These are phyloP conservation scores for Boeremia exigua DNA, from an alignment of 2,329 filamentous ascomycete species.

Conservation along the genomic window DNA sequence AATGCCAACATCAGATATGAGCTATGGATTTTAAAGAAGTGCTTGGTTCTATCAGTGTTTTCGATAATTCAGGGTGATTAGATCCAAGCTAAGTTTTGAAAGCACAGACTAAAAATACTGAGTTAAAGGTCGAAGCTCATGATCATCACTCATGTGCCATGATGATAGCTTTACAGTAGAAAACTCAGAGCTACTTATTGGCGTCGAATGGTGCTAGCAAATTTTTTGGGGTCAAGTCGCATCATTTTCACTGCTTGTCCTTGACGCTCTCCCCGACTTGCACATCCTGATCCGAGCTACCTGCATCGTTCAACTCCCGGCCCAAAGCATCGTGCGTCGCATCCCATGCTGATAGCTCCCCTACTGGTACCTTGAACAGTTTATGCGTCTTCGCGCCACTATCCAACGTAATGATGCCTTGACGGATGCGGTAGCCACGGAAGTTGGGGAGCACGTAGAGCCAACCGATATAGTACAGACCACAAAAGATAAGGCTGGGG, in stretches of 20 bases:
- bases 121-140: no score
- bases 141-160: no score
- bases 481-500: slow-evolving; percentile 59
- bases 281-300: background rate
- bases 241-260: background rate
- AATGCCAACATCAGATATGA: no score
- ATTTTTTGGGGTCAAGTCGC: background rate
- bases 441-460: slow-evolving; percentile 62
- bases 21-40: no score
- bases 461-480: slow-evolving; percentile 65
- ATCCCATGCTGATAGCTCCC: slow-evolving; percentile 64
- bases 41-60: no score
- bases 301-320: background rate
- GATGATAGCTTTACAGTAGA: no score
- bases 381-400: slow-evolving; percentile 56
- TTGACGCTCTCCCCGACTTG: background rate
- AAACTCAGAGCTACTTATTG: no score
- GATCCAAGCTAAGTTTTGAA: no score
- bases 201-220: background rate
- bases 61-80: no score
- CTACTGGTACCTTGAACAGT: slow-evolving; percentile 62
- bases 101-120: no score
- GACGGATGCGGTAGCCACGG: slow-evolving; percentile 61
- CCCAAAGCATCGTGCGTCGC: slow-evolving; percentile 59
- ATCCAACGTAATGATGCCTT: slow-evolving; percentile 61